Base-by-base conservation (phyloP, 2,329 filamentous ascomycete genomes). In the Ceratocystis variospora region DNA sequence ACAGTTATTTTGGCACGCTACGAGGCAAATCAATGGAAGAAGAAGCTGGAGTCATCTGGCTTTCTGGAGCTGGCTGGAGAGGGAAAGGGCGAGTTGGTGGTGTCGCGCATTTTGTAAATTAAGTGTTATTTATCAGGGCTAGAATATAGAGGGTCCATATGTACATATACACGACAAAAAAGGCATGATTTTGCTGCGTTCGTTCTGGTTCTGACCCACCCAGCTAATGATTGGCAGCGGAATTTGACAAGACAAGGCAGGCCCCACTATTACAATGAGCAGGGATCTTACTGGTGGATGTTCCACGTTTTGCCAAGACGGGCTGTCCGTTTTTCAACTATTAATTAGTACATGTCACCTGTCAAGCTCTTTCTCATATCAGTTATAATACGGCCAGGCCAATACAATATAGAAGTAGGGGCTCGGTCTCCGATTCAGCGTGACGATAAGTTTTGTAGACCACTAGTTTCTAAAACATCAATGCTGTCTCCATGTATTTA, bases 1-100 rank as follows among this genome's bases (percentile, higher is more conserved):
- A 92, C 89, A 0, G 79, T 93, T 67, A 87, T 93, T 12, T 78
- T 90, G 25, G 88, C 86, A 3, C 80, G 86, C 46, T 87, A 86
- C 69, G 88, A 91, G 77, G 86, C 86, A 69, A 83, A 78, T 25
- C 89, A 87, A 75, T 93, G 88, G 88, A 87, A 85, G 75, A 90
- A 87, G 78, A 84, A 82, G 73, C 77, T 90, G 15, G 85, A 89
- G 73, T 75, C 75, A 0, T 81, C 81, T 0, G 81, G 80, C 0
- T 77, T 81, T 46, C 63, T 87, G 6, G 80, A 80, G 69, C 69
- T 84, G 31, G 79, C 79, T 1, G 79, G 77, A 1, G 73, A 71
- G 0, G 73, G 76, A 1, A 74, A 77, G 41, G 82, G 81, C 0
- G 75, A 78, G 28, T 71, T 88, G 67, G 75, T 72, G 2, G 80